These are phyloP conservation scores for Linaria vulgaris DNA, from an alignment of 257 asterid species.

Conservation along the genomic window DNA sequence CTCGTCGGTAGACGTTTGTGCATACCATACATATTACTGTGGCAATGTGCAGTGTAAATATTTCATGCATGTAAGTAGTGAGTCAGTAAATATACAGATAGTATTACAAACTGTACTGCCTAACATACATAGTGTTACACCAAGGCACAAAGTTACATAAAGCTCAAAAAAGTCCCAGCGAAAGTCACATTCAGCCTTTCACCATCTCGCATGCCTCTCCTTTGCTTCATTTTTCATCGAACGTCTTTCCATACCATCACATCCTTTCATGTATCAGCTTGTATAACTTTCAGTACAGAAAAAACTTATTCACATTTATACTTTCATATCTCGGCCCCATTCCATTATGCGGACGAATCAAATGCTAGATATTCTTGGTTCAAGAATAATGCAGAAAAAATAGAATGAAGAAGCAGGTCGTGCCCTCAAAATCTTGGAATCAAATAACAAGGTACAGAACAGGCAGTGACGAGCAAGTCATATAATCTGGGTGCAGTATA, in stretches of 20 bases:
- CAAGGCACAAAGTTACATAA: slow-evolving; percentile 5
- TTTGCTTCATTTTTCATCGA: slow-evolving; percentile 5
- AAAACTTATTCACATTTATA: neutral
- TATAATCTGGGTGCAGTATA: neutral
- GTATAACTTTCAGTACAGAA: slow-evolving; percentile 3
- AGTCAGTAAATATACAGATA: neutral
- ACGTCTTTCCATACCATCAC: neutral
- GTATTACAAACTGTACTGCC: neutral
- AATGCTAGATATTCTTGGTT: neutral
- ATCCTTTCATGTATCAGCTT: neutral
- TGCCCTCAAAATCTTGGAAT: slow-evolving; percentile 1
- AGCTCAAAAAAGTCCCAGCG: neutral
- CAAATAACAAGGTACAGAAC: slow-evolving; percentile 10
- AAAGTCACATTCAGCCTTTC: slow-evolving; percentile 4
- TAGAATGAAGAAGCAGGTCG: neutral
- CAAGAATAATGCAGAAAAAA: neutral
- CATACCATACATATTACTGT: too few relatives aligned
- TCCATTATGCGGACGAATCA: neutral
- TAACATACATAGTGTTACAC: neutral
- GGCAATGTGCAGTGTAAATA: too few relatives aligned
- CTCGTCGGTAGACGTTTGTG: too few relatives aligned
- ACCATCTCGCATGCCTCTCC: neutral
- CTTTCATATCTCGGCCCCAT: neutral
- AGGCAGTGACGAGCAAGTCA: neutral
- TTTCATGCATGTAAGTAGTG: neutral